These are phyloP conservation scores for Kandelia obovata DNA, from an alignment of 345 rosid genomes.

Conservation along the genomic window DNA sequence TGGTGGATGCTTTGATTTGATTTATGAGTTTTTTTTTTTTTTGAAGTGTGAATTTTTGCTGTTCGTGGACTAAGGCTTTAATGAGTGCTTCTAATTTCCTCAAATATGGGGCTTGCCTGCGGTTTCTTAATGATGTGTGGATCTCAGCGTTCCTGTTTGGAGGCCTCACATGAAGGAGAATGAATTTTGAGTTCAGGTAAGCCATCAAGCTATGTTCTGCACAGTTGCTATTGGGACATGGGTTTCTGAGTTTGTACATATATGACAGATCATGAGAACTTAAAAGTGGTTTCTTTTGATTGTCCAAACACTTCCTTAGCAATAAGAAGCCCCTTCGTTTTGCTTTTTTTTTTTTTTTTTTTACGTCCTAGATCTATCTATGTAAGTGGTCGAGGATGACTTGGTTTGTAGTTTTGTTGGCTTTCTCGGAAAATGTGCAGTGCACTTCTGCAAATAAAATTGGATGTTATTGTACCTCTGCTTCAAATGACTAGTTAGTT, in stretches of 20 bases:
- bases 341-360: background rate
- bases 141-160: constrained; percentile 24
- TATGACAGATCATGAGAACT: no score
- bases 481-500: background rate
- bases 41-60: background rate
- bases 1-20: background rate
- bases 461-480: no score
- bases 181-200: background rate
- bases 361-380: constrained; percentile 8
- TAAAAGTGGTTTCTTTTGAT: background rate
- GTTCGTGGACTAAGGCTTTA: background rate
- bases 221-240: background rate
- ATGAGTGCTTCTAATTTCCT: background rate
- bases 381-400: background rate
- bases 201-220: background rate
- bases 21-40: background rate
- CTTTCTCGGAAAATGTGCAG: background rate
- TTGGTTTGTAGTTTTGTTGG: background rate
- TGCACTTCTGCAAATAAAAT: no score
- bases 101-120: constrained; percentile 6
- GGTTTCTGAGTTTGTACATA: background rate
- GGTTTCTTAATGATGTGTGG: constrained; percentile 12
- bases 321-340: background rate
- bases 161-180: background rate
- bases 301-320: background rate